Conservation (phyloP, 306 rosid species). For the Rosa chinensis region DNA sequence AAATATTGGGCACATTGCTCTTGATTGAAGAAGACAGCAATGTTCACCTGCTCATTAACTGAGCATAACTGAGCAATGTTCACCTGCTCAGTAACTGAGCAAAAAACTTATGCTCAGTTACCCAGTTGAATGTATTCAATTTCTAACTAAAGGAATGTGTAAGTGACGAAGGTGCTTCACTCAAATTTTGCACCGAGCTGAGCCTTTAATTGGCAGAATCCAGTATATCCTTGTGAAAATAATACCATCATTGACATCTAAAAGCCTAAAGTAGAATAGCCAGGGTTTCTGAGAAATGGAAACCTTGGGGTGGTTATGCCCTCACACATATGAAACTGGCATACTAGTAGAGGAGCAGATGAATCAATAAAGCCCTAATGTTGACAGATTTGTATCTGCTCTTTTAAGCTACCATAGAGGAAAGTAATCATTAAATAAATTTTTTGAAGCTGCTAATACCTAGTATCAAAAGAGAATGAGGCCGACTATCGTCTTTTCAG, state of each 20-base stretch:
- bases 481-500: background rate
- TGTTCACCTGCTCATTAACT: background rate
- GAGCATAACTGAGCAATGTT: background rate
- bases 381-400: background rate
- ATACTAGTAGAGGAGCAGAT: background rate
- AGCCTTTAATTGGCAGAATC: background rate
- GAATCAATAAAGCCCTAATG: background rate
- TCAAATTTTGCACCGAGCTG: background rate
- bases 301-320: background rate
- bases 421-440: background rate
- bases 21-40: background rate
- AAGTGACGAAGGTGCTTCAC: background rate
- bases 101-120: background rate
- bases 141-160: background rate
- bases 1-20: background rate
- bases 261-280: background rate
- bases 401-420: background rate
- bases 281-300: background rate
- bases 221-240: background rate
- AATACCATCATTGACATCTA: background rate
- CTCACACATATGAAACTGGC: background rate
- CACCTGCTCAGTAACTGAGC: background rate
- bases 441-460: background rate
- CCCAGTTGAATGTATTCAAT: background rate
- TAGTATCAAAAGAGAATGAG: background rate